Evolutionary conservation across 2,329 filamentous ascomycete genomes (phyloP).

Genomic region (Podosphaera xanthii): DNA sequence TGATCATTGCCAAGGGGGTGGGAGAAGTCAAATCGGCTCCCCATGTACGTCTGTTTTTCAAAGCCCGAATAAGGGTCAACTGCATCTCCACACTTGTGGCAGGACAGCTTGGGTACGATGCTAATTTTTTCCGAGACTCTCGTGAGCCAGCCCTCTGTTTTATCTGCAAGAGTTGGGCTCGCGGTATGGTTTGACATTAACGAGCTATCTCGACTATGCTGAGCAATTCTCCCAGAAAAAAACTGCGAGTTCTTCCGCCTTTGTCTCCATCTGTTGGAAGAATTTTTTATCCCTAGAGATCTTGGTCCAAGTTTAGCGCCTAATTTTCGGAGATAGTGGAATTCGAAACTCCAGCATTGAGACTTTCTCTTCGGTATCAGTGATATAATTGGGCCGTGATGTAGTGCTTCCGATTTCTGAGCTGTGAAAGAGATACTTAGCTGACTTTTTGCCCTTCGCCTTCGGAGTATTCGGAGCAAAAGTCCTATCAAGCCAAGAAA

Average conservation of each 20-base stretch:
- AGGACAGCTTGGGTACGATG: conserved; percentile 15
- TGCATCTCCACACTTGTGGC: conserved; percentile 15
- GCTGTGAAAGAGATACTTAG: conserved; percentile 12
- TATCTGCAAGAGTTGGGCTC: conserved; percentile 14
- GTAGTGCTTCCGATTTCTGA: conserved; percentile 8
- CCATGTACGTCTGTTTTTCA: conserved; percentile 10
- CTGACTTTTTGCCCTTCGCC: conserved; percentile 7
- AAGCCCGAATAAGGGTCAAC: conserved; percentile 19
- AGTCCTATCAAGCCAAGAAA: conserved; percentile 12
- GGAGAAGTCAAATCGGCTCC: conserved; percentile 9
- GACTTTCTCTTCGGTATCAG: conserved; percentile 6
- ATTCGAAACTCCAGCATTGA: conserved; percentile 7
- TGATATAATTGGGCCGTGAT: conserved; percentile 9
- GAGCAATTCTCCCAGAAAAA: conserved; percentile 15
- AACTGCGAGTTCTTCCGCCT: conserved; percentile 27
- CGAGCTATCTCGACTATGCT: conserved; percentile 21
- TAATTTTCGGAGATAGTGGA: conserved; percentile 5
- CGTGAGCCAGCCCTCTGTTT: conserved; percentile 24
- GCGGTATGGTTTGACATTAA: conserved; percentile 5
- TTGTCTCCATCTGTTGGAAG: conserved; percentile 25
- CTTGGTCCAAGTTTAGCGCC: conserved; percentile 8
- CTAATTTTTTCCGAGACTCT: conserved; percentile 18
- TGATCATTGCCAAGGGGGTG: conserved; percentile 11
- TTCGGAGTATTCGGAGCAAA: conserved; percentile 12
- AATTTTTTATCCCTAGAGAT: conserved; percentile 9